Base-by-base conservation (phyloP, 352 stramenopile genomes). In the Phytopythium vexans region DNA sequence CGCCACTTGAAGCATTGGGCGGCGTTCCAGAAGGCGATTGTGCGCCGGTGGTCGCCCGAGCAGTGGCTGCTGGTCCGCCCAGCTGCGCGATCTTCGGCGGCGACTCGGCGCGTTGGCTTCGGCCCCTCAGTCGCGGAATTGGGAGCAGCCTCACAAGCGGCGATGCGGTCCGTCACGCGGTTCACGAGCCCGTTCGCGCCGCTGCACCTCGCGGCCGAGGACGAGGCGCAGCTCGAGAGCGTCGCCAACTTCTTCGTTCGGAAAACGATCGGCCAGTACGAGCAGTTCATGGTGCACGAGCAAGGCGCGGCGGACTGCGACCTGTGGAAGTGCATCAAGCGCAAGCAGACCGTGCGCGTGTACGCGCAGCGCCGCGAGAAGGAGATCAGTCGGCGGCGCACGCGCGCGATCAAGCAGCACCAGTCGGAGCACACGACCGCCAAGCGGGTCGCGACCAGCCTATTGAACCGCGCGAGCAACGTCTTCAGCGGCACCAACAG, bases 321-420 rank as follows among this genome's bases (percentile, higher is more conserved):
- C 37, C 54, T 69, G 16, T 88, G 74, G 77, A 72, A 80, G 51
- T 66, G 74, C 45, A 56, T 79, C 33, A 83, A 82, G 31, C 62
- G 77, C 9, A 66, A 80, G 21, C 64, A 78, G 8, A 62, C 75
- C 16, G 46, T 86, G 38, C 66, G 63, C 5, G 70, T 86, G 41
- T 86, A 70, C 52, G 45, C 69, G 12, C 66, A 82, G 33, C 66
- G 69, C 27, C 62, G 68, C 15, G 42, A 54, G 11, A 78, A 76
- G 36, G 64, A 77, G 21, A 60, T 71, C 2, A 55, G 61, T 39
- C 62, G 65, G n/a, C 66, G 65, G 8, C 69, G 61, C 39, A 58
- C 60, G 12, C 61, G 68, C n/a, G 27, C 47, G 15, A 7, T 52
- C 3, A 52, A 44, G 36, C 47, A 36, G 12, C 61, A 65, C 27